phyloP scores from a whole-genome alignment of 2,329 filamentous ascomycete genomes.

The Xylariales sp. region DNA sequence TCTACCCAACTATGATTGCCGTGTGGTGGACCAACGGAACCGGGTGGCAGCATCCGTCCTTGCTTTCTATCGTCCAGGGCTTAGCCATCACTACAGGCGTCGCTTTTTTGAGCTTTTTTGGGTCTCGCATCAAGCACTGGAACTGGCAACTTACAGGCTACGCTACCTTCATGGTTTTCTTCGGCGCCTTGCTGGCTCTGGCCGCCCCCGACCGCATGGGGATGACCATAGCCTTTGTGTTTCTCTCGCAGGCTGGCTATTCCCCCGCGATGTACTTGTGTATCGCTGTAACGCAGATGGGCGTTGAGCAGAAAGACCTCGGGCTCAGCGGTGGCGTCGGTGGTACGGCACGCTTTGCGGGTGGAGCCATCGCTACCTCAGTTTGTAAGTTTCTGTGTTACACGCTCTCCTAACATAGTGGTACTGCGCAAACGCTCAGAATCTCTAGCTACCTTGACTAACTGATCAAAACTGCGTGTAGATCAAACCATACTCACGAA shows the following conservation, averaged over 20 bases:
- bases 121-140: constrained; percentile 38
- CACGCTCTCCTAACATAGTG: too few relatives aligned
- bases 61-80: constrained; percentile 38
- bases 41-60: constrained; percentile 25
- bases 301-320: constrained; percentile 42
- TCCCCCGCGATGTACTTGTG: constrained; percentile 42
- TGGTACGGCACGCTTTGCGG: constrained; percentile 37
- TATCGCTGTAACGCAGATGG: constrained; percentile 44
- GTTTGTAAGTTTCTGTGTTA: too few relatives aligned
- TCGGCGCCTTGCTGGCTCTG: constrained; percentile 37
- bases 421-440: too few relatives aligned
- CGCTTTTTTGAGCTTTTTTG: constrained; percentile 33
- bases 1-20: constrained; percentile 43
- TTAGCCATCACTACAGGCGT: constrained; percentile 39
- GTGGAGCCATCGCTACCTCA: constrained; percentile 34
- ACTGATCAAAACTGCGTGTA: too few relatives aligned
- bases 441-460: too few relatives aligned
- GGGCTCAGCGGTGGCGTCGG: constrained; percentile 37
- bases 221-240: constrained; percentile 41
- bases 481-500: constrained; percentile 37
- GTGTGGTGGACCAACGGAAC: constrained; percentile 30
- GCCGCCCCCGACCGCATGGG: constrained; percentile 37
- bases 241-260: constrained; percentile 38
- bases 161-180: constrained; percentile 41
- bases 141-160: constrained; percentile 40